Evolutionary conservation across 2,329 filamentous ascomycete genomes (phyloP), one percentile per base, ranked within the genome.

Genomic region (Clonostachys byssicola): DNA sequence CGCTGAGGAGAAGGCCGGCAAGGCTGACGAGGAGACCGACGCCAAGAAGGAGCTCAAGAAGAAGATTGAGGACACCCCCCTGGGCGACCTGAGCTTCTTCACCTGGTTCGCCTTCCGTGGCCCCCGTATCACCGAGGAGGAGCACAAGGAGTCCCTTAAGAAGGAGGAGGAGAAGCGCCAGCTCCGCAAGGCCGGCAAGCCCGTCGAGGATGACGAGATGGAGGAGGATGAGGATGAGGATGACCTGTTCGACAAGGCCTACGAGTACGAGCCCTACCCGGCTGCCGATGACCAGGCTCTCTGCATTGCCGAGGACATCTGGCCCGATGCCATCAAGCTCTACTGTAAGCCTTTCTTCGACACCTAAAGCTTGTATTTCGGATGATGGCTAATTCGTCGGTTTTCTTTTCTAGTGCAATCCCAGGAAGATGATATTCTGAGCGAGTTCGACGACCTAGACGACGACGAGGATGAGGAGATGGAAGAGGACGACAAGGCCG

Each of bases 321-420:
- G 87, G 85, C 88, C 89, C 43, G 83, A 84, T 52, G 92, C 92
- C 49, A 85, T 95, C 65, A 89, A 88, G 66, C 95, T 94, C 72
- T 97, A 94, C 72, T 88, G 89, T 94, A 74, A 71, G 88, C 80
- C 47, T 12, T 16, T 18, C 16, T 14, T 8, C 8, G 14, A 23
- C 20, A 14, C 5, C 23, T 4, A n/a, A 40, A n/a, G 12, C 17
- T 10, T n/a, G 12, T 40, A n/a, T 40, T 40, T 34, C 13, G 7
- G 3, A 16, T 12, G 3, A 5, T 34, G 10, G 7, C 41, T 30
- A 12, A 17, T 34, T 14, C 18, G 30, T 4, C 20, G 36, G 3
- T 17, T 20, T 20, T 20, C 5, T 20, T 30, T 30, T 30, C 23
- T 43, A 66, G 63, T 57, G 45, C 44, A 47, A 36, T 88, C 89